Conservation (phyloP, 257 asterid genomes). For the Ophiorrhiza pumila region DNA sequence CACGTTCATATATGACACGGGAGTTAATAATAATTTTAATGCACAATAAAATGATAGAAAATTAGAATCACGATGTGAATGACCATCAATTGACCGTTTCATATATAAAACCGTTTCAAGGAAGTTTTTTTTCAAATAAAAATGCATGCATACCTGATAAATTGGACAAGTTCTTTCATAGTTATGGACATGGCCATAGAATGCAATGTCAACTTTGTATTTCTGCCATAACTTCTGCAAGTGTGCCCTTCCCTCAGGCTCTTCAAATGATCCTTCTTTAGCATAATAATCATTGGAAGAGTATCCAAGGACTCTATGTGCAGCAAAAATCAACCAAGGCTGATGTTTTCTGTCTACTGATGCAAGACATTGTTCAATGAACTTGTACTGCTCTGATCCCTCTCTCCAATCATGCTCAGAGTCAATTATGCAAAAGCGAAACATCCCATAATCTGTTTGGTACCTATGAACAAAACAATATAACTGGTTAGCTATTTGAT, state of each 20-base stretch:
- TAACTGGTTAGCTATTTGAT: background rate
- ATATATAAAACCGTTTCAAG: no score
- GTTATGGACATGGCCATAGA: conserved; percentile 43
- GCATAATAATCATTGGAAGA: conserved; percentile 33
- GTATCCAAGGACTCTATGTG: conserved; percentile 44
- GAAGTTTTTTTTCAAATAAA: no score
- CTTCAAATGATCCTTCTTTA: conserved; percentile 31
- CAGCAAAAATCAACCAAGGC: conserved; percentile 44
- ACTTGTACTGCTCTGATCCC: conserved; percentile 39
- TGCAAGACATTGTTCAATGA: conserved; percentile 33
- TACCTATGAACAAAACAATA: conserved; percentile 21
- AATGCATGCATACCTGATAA: no score
- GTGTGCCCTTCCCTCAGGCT: conserved; percentile 39
- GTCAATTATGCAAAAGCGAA: conserved; percentile 38
- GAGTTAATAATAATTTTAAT: no score
- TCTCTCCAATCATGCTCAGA: conserved; percentile 44
- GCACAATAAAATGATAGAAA: no score
- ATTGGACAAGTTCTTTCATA: conserved; percentile 39
- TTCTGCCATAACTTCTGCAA: conserved; percentile 43
- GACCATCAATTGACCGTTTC: no score
- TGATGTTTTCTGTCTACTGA: conserved; percentile 36
- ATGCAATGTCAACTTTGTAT: conserved; percentile 38
- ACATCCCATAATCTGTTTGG: conserved; percentile 41
- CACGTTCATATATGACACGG: no score
- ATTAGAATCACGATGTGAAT: no score